Conservation (phyloP, 2,329 filamentous ascomycete genomes). For the Colletotrichum spaethianum region DNA sequence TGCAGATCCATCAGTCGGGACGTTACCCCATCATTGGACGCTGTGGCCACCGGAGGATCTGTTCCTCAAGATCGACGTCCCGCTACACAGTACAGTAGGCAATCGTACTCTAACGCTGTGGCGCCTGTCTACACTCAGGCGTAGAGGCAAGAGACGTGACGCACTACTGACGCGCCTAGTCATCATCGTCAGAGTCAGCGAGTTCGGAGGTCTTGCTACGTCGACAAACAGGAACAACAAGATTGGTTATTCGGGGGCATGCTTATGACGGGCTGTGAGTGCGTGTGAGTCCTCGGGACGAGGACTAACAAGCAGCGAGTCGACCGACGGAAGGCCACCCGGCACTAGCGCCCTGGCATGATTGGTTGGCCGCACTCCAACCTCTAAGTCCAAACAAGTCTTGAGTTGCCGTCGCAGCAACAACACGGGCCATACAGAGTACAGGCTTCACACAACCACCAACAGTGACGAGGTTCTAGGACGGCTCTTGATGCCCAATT, state of each 20-base stretch:
- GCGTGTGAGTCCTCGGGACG: not conserved
- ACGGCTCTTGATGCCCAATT: not conserved
- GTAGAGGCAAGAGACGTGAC: not conserved
- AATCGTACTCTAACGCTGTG: not conserved
- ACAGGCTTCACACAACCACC: not conserved
- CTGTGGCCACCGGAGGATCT: constrained; percentile 27
- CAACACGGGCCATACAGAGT: not conserved
- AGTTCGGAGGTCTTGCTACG: not conserved
- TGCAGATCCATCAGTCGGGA: constrained; percentile 29
- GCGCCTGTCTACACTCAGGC: not conserved
- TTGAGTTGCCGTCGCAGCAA: not conserved
- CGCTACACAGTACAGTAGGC: too few relatives aligned
- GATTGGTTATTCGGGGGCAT: not conserved
- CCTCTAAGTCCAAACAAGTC: not conserved
- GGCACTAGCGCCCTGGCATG: not conserved
- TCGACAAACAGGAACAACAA: not conserved
- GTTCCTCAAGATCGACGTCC: not conserved
- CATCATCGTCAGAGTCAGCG: not conserved
- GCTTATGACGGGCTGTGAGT: not conserved
- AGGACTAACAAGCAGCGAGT: not conserved
- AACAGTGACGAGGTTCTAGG: not conserved
- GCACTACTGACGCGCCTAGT: not conserved
- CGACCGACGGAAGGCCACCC: not conserved
- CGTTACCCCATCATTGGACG: not conserved
- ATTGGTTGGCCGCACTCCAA: not conserved